These are phyloP conservation scores for Coemansia sp. DNA, from an alignment of 371 early-diverging fungal species.

Conservation along the genomic window DNA sequence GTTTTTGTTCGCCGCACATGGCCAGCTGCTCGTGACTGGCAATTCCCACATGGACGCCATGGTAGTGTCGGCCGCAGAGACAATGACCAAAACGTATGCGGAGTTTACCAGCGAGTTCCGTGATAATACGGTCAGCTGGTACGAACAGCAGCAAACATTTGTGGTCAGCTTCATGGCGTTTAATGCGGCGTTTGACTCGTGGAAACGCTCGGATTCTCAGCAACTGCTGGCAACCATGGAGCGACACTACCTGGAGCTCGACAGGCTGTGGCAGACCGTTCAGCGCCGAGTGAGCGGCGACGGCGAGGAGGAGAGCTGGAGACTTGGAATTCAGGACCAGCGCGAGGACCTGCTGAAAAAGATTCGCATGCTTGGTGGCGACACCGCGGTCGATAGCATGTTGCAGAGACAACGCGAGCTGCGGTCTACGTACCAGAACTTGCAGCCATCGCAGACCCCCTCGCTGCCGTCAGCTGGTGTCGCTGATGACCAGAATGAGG, in stretches of 20 bases:
- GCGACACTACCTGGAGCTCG: conserved; percentile 42
- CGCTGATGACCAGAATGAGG: not conserved
- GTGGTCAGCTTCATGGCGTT: conserved; percentile 33
- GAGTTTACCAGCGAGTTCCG: conserved; percentile 16
- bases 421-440: conserved; percentile 17
- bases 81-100: conserved; percentile 22
- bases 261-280: conserved; percentile 43
- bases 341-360: conserved; percentile 18
- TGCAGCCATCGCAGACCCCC: conserved; percentile 32
- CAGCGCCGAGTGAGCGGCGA: conserved; percentile 33
- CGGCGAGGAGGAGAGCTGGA: conserved; percentile 36
- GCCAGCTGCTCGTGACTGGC: conserved; percentile 24
- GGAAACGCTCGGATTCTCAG: conserved; percentile 38
- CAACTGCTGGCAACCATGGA: conserved; percentile 31
- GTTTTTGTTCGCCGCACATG: conserved; percentile 34
- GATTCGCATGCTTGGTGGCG: conserved; percentile 27
- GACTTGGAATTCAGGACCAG: conserved; percentile 29
- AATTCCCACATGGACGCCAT: conserved; percentile 28
- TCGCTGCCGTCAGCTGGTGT: conserved; percentile 10
- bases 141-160: conserved; percentile 17
- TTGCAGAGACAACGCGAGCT: conserved; percentile 23
- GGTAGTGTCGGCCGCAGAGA: conserved; percentile 26
- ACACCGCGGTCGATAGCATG: conserved; percentile 18
- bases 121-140: conserved; percentile 15
- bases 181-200: conserved; percentile 36